Evolutionary conservation across 1,284 basidiomycete species (phyloP), one percentile per base, ranked within the genome.

Genomic region (Cutaneotrichosporon sp.): DNA sequence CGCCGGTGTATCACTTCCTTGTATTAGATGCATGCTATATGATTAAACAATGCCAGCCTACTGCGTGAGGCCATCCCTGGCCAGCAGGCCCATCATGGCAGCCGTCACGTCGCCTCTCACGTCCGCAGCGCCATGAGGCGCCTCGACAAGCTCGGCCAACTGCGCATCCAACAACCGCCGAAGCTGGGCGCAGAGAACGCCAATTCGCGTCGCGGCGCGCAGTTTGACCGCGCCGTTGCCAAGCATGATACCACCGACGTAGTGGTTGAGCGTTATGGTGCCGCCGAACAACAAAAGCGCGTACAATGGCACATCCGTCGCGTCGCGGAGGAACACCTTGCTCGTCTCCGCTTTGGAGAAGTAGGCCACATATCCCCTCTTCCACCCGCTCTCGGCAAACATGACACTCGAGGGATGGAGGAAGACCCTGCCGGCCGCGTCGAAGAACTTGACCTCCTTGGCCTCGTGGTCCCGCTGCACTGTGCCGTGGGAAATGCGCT

Each of bases 121-220:
- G 46, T 80, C 77, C 6, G 84, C 72, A 45, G 55, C 64, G 34
- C 57, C 57, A 53, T 67, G 63, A 46, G 77, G 67, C 61, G 65
- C 55, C 51, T 80, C 78, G 20, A 80, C 74, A 48, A 74, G 69
- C 48, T 72, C 71, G 51, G 81, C 77, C 26, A 92, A 75, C 67
- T 88, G 84, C 1, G 79, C 80, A 64, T 90, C 86, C 24, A 91
- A 72, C 24, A 90, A 74, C 24, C 83, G 81, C 34, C 91, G 79
- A n/a, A 96, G 75, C 64, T 92, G 90, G 60, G 92, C 92, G 34
- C 90, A 88, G 25, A 96, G 79, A 9, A 92, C 84, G 1, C 89
- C 92, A 39, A 96, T 94, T 6, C 91, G 80, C 16, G 90, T 87
- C 80, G 84, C 88, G 0, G 90, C 89, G 52, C 82, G 83, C 61